phyloP scores from a whole-genome alignment of 1,139 yeast species.

The Ogataea hybrid region DNA sequence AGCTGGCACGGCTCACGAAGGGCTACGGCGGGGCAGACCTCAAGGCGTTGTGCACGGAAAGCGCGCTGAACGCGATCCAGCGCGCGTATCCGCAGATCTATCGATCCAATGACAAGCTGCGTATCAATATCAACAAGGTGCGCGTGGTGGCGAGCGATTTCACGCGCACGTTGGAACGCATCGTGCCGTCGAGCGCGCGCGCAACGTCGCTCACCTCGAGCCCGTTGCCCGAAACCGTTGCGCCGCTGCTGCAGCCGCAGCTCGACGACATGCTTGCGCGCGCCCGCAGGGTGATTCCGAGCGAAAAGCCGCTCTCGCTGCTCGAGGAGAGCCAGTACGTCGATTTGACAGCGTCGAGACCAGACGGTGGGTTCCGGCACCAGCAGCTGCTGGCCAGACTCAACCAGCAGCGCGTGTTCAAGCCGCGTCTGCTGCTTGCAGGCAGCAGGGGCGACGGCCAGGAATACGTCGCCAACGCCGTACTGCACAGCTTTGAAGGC shows the following conservation, averaged over 20 bases:
- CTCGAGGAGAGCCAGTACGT: conserved; percentile 71
- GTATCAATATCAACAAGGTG: conserved; percentile 69
- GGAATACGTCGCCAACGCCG: conserved; percentile 79
- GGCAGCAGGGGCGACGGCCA: conserved; percentile 90
- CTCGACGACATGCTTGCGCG: conserved; percentile 47
- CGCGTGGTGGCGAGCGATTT: conserved; percentile 84
- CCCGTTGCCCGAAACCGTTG: conserved; percentile 74
- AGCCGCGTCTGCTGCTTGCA: conserved; percentile 74
- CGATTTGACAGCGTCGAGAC: conserved; percentile 45
- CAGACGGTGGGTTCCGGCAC: conserved; percentile 66
- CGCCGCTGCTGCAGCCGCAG: conserved; percentile 56
- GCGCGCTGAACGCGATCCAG: conserved; percentile 80
- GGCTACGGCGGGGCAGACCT: conserved; percentile 99
- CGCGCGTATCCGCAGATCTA: conserved; percentile 93
- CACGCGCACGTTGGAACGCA: conserved; percentile 79
- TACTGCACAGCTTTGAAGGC: conserved; percentile 82
- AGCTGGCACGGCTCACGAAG: conserved; percentile 78
- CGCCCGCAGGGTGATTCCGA: conserved; percentile 63
- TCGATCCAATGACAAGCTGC: conserved; percentile 67
- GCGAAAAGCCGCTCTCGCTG: conserved; percentile 52
- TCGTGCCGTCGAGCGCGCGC: conserved; percentile 90
- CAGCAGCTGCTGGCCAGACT: conserved; percentile 61
- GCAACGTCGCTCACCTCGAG: conserved; percentile 68
- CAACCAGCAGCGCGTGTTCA: conserved; percentile 67
- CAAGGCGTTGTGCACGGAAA: conserved; percentile 92